A percentile compares a stretch with the other conserved stretches of the same genome.
Conservation (phyloP, 2,329 filamentous ascomycete genomes). For the Paraphoma chrysanthemicola region DNA sequence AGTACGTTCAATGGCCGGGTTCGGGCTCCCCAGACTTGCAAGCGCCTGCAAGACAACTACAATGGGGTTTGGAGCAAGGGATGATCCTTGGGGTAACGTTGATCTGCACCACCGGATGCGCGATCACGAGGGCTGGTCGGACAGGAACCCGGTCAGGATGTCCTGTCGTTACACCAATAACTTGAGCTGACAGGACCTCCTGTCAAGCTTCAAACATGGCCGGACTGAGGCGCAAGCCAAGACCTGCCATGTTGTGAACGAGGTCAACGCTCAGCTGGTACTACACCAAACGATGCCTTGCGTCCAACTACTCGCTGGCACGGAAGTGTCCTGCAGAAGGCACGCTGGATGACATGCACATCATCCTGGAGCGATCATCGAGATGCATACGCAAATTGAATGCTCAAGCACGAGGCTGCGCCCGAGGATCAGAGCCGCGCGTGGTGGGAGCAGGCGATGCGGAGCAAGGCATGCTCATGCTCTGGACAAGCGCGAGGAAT, state of each 20-base stretch:
- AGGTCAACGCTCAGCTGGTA: not conserved
- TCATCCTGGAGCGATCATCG: constrained; percentile 16
- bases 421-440: constrained; percentile 16
- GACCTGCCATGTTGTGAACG: not conserved
- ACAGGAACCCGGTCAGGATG: not conserved
- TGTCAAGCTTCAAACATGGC: not conserved
- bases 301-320: not conserved
- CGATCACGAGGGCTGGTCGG: not conserved
- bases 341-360: constrained; percentile 34
- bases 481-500: constrained; percentile 7
- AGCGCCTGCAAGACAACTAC: not conserved
- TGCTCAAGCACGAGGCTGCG: constrained; percentile 37
- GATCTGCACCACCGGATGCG: not conserved
- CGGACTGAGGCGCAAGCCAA: not conserved
- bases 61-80: not conserved
- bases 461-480: constrained; percentile 2
- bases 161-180: not conserved
- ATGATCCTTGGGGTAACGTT: not conserved
- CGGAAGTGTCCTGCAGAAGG: constrained; percentile 25
- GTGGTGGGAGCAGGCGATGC: constrained; percentile 33
- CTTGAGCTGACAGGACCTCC: not conserved
- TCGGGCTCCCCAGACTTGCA: not conserved
- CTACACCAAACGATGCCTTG: constrained; percentile 19
- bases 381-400: constrained; percentile 9
- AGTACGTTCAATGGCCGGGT: not conserved